A percentile compares a stretch with the other conserved stretches of the same genome.
Evolutionary conservation across 169 alveolate species (phyloP).

Genomic region (Besnoitia besnoiti): DNA sequence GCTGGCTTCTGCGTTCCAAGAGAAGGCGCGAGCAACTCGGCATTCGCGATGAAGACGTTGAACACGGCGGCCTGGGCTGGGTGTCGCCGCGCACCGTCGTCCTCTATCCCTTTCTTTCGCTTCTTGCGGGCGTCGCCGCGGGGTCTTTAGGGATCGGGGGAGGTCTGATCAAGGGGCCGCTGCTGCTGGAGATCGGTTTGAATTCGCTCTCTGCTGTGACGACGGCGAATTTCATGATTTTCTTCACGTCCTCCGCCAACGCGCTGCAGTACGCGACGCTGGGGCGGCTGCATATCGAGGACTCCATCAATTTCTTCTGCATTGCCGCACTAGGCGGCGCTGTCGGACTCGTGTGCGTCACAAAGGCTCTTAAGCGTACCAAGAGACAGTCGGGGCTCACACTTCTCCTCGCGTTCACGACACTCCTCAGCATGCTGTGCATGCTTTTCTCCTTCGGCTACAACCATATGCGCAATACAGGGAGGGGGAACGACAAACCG

Average conservation of each 20-base stretch:
- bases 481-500: neutral
- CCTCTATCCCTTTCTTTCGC: conserved; percentile 55
- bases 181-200: conserved; percentile 67
- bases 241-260: conserved; percentile 66
- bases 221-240: conserved; percentile 69
- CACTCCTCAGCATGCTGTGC: conserved; percentile 35
- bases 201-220: conserved; percentile 63
- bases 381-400: conserved; percentile 61
- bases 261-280: conserved; percentile 59
- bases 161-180: conserved; percentile 68
- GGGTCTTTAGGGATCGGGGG: conserved; percentile 69
- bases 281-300: conserved; percentile 47
- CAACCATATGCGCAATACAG: neutral
- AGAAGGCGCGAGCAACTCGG: conserved; percentile 24
- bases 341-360: conserved; percentile 52
- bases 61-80: conserved; percentile 64
- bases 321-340: conserved; percentile 59
- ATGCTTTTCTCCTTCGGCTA: conserved; percentile 57
- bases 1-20: conserved; percentile 50
- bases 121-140: conserved; percentile 64
- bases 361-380: conserved; percentile 16
- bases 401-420: conserved; percentile 53
- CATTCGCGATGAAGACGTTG: conserved; percentile 8
- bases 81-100: conserved; percentile 48
- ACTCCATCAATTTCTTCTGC: conserved; percentile 38